These are phyloP conservation scores for Alternaria consortialis DNA, from an alignment of 2,329 filamentous ascomycete species.

Conservation along the genomic window DNA sequence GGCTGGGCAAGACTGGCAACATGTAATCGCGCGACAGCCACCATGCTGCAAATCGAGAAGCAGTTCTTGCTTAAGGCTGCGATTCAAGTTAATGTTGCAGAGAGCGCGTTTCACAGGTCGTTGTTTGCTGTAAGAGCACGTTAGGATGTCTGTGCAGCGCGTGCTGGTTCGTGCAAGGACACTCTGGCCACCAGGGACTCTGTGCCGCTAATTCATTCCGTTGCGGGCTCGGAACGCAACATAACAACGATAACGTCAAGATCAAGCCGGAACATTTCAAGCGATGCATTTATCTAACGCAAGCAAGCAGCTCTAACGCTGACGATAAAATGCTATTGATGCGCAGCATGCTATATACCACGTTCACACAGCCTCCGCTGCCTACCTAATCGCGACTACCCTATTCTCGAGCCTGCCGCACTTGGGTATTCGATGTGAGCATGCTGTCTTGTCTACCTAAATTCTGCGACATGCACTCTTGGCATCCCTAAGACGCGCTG, in stretches of 20 bases:
- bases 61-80: slow-evolving; percentile 1
- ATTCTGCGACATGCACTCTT: not conserved
- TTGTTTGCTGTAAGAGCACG: not conserved
- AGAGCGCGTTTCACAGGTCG: not conserved
- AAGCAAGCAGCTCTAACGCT: not conserved
- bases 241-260: not conserved
- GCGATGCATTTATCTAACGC: not conserved
- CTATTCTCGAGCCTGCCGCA: not conserved
- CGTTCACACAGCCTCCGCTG: not conserved
- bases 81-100: not conserved
- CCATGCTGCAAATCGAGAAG: slow-evolving; percentile 4
- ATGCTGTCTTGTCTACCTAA: not conserved
- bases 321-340: not conserved
- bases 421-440: not conserved
- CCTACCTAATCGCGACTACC: not conserved
- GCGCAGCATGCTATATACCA: not conserved
- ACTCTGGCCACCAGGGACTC: not conserved
- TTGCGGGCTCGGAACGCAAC: slow-evolving; percentile 2
- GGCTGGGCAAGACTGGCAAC: slow-evolving; percentile 17
- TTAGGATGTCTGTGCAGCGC: not conserved
- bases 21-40: slow-evolving; percentile 15
- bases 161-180: slow-evolving; percentile 6
- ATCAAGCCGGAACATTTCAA: not conserved
- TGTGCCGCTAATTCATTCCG: not conserved
- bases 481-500: not conserved